These are phyloP conservation scores for Fusarium piperis DNA, from an alignment of 2,329 filamentous ascomycete species.

Conservation along the genomic window DNA sequence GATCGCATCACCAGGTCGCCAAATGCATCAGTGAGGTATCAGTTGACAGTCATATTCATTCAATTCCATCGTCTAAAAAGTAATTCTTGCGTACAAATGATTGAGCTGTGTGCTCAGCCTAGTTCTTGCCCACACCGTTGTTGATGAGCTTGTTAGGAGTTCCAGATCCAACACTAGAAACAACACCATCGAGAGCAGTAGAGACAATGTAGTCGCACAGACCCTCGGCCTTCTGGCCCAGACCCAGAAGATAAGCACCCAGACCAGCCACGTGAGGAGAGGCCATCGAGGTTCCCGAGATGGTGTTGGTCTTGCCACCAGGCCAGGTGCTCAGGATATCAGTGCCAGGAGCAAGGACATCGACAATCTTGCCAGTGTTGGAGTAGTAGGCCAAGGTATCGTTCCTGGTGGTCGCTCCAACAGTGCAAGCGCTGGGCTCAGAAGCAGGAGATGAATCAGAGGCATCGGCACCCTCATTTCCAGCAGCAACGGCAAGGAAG, in stretches of 20 bases:
- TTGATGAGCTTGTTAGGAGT: slow-evolving; percentile 36
- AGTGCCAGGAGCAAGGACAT: slow-evolving; percentile 62
- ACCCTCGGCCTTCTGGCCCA: slow-evolving; percentile 31
- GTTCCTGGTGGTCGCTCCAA: slow-evolving; percentile 56
- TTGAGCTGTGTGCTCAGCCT: background rate
- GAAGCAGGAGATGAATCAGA: slow-evolving; percentile 58
- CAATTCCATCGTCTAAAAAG: slow-evolving; percentile 1
- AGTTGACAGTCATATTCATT: background rate
- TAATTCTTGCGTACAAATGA: background rate
- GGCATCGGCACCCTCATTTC: slow-evolving; percentile 59
- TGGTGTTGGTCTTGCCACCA: slow-evolving; percentile 49
- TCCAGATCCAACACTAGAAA: slow-evolving; percentile 12
- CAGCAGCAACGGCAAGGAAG: slow-evolving; percentile 66
- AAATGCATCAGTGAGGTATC: background rate
- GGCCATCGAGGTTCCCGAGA: slow-evolving; percentile 59
- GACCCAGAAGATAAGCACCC: slow-evolving; percentile 55
- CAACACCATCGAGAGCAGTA: slow-evolving; percentile 19
- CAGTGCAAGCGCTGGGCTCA: slow-evolving; percentile 59
- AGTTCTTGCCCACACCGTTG: slow-evolving; percentile 24
- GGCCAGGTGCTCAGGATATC: slow-evolving; percentile 60
- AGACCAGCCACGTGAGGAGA: slow-evolving; percentile 55
- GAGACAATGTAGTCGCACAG: slow-evolving; percentile 34
- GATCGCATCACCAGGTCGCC: background rate
- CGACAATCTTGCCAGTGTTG: slow-evolving; percentile 61
- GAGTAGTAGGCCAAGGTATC: slow-evolving; percentile 59